Conservation (phyloP, 805 yeast species). For the Brettanomyces sp. region DNA sequence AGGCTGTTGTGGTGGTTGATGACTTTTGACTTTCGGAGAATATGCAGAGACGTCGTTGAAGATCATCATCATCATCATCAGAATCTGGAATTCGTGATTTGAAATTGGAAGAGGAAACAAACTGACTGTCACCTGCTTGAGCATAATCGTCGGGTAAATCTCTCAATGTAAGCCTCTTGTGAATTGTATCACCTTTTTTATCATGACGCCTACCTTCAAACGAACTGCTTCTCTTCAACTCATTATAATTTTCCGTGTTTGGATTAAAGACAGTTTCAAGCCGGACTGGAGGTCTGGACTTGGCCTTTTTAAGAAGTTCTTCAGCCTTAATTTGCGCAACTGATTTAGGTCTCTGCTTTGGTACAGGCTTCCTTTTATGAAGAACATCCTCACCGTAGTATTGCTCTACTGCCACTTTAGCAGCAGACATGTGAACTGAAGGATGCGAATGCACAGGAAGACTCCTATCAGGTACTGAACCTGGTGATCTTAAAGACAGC, state of each 20-base stretch:
- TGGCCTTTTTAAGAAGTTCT: conserved; percentile 43
- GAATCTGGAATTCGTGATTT: conserved; percentile 56
- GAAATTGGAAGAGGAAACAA: conserved; percentile 15
- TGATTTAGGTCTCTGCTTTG: conserved; percentile 5
- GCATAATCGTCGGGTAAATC: neutral
- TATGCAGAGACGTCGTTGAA: no score
- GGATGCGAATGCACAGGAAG: neutral
- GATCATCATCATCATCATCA: conserved; percentile 44
- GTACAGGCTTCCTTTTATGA: neutral
- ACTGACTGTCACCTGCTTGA: neutral
- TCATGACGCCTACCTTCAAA: conserved; percentile 18
- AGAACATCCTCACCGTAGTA: conserved; percentile 10
- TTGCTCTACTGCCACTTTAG: conserved; percentile 22
- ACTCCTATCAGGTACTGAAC: neutral
- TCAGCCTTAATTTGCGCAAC: conserved; percentile 25
- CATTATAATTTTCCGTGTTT: conserved; percentile 5
- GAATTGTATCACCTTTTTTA: conserved; percentile 1
- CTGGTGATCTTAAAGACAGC: neutral
- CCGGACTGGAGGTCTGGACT: conserved; percentile 12
- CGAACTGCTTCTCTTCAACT: conserved; percentile 35
- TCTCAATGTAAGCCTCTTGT: neutral
- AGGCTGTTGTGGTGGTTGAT: no score
- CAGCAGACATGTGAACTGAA: conserved; percentile 21
- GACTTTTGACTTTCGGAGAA: no score
- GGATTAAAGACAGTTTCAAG: conserved; percentile 4